Percentiles rank a stretch among this genome's conserved stretches.
Evolutionary conservation across 2,329 filamentous ascomycete genomes (phyloP).

Genomic region (Epichloe sp.): DNA sequence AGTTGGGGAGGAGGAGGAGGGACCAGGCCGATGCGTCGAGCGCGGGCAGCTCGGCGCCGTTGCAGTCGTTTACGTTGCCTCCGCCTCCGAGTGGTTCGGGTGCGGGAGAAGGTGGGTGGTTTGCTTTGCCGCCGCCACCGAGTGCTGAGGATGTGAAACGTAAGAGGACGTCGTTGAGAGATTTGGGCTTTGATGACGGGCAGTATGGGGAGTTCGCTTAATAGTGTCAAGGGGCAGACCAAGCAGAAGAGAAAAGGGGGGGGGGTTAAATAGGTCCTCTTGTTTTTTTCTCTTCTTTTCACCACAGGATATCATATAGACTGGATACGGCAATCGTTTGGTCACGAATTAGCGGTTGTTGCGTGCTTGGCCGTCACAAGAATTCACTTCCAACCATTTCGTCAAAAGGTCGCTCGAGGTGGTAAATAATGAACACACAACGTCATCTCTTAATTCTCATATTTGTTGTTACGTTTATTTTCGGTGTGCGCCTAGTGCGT

Average conservation of each 20-base stretch:
- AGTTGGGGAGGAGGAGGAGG: constrained; percentile 32
- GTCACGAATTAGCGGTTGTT: background rate
- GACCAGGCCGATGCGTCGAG: constrained; percentile 8
- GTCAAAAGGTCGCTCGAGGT: no score
- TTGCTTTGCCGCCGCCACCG: constrained; percentile 55
- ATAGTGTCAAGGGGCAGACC: background rate
- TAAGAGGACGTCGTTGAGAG: constrained; percentile 43
- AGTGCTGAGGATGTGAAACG: constrained; percentile 47
- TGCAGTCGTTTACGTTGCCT: constrained; percentile 56
- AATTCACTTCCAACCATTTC: background rate
- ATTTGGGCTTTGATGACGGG: constrained; percentile 74
- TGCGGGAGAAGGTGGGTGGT: constrained; percentile 24
- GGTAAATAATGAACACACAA: no score
- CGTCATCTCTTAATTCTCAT: no score
- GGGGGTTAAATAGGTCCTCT: background rate
- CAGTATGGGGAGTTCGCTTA: constrained; percentile 74
- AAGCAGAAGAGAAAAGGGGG: background rate
- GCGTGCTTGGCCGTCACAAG: background rate
- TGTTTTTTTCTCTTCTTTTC: background rate
- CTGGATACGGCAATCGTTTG: constrained; percentile 1
- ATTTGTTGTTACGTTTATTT: no score
- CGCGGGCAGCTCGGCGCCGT: constrained; percentile 16
- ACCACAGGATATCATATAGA: background rate
- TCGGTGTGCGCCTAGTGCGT: no score
- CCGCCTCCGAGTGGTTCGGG: constrained; percentile 44